These are phyloP conservation scores for Neofusicoccum sp. DNA, from an alignment of 2,329 filamentous ascomycete genomes.

Conservation along the genomic window DNA sequence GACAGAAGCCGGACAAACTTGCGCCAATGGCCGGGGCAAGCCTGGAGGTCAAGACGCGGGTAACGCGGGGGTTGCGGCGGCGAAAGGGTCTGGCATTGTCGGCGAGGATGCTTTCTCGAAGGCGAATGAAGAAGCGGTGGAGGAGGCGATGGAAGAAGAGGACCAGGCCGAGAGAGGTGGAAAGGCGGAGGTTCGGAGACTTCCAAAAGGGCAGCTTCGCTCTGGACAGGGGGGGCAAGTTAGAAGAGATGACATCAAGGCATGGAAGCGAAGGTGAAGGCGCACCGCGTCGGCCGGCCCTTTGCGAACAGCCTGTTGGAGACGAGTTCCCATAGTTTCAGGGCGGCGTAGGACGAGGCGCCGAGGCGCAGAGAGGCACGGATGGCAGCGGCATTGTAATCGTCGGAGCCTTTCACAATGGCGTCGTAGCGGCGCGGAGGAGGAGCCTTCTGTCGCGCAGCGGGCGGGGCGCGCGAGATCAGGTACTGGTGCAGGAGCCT, in stretches of 20 bases:
- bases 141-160: conserved; percentile 86
- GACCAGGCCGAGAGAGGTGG: conserved; percentile 80
- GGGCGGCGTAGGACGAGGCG: conserved; percentile 43
- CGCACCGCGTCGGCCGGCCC: conserved; percentile 29
- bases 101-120: conserved; percentile 77
- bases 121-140: conserved; percentile 82
- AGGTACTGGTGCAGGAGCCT: conserved; percentile 81
- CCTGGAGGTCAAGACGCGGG: conserved; percentile 74
- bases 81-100: conserved; percentile 82
- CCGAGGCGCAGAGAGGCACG: conserved; percentile 50
- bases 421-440: conserved; percentile 55
- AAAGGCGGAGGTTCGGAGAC: conserved; percentile 74
- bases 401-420: conserved; percentile 50
- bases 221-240: not conserved
- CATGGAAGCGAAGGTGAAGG: not conserved
- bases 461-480: conserved; percentile 66
- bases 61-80: conserved; percentile 75
- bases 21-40: conserved; percentile 90
- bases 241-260: not conserved
- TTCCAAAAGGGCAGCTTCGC: conserved; percentile 45
- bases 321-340: conserved; percentile 52
- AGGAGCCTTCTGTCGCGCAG: conserved; percentile 58
- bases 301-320: conserved; percentile 39
- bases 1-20: conserved; percentile 78
- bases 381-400: conserved; percentile 53